Conservation (phyloP, 2,329 filamentous ascomycete species). For the Sporothrix luriei region DNA sequence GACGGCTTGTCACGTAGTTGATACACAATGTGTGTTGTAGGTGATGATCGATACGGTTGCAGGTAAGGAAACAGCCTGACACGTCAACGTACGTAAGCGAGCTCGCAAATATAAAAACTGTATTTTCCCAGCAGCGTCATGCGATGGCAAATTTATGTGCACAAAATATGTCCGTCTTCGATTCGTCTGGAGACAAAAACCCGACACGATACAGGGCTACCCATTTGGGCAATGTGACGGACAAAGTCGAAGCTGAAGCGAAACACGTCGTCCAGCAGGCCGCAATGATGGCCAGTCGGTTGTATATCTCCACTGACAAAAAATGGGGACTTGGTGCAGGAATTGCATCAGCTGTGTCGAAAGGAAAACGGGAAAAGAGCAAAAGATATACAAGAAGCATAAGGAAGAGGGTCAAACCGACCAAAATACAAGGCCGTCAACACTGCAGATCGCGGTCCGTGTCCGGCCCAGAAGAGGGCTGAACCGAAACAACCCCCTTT, state of each 20-base stretch:
- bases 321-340: neutral
- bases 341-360: neutral
- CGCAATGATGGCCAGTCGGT: neutral
- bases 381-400: neutral
- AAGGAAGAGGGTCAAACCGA: neutral
- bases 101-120: neutral
- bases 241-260: neutral
- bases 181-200: neutral
- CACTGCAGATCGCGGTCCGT: slow-evolving; percentile 5
- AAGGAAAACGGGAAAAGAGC: neutral
- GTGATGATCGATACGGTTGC: neutral
- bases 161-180: neutral
- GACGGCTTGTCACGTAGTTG: neutral
- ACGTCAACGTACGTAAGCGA: neutral
- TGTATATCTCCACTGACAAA: slow-evolving; percentile 12
- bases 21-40: neutral
- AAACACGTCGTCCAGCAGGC: neutral
- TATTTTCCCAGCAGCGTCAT: too few species aligned
- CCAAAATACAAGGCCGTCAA: neutral
- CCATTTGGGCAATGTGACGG: neutral
- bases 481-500: neutral
- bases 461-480: neutral
- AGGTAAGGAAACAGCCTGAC: neutral
- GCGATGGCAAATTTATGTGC: neutral
- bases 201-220: neutral